A percentile compares a stretch with the other conserved stretches of the same genome.
Conservation (phyloP, 2,329 filamentous ascomycete species). For the Botryotinia convoluta region DNA sequence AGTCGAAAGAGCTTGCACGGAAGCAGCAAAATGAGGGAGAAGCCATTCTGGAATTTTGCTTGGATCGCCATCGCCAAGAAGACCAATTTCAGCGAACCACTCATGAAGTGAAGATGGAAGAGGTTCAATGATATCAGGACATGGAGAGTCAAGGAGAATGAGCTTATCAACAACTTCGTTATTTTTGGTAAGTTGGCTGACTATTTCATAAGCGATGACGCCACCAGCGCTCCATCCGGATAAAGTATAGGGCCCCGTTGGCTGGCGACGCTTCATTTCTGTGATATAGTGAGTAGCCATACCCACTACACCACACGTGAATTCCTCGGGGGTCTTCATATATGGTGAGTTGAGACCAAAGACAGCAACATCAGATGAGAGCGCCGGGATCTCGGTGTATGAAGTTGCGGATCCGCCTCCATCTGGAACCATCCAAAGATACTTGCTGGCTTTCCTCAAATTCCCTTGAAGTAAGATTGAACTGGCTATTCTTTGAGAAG, state of each 20-base stretch:
- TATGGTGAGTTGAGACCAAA: slow-evolving; percentile 67
- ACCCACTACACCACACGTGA: slow-evolving; percentile 62
- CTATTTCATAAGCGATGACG: slow-evolving; percentile 67
- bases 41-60: slow-evolving; percentile 42
- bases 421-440: slow-evolving; percentile 48
- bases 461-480: slow-evolving; percentile 48
- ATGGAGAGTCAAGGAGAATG: slow-evolving; percentile 65
- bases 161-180: slow-evolving; percentile 58
- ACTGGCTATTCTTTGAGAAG: slow-evolving; percentile 19
- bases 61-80: slow-evolving; percentile 59
- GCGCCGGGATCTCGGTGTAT: slow-evolving; percentile 36
- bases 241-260: slow-evolving; percentile 63
- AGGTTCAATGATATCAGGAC: slow-evolving; percentile 65
- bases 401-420: slow-evolving; percentile 45
- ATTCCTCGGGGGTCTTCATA: slow-evolving; percentile 66
- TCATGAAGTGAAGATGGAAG: slow-evolving; percentile 50
- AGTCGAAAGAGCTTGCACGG: slow-evolving; percentile 15
- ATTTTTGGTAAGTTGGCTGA: slow-evolving; percentile 56
- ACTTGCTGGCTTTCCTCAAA: slow-evolving; percentile 47
- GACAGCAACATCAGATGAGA: slow-evolving; percentile 48
- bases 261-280: slow-evolving; percentile 70
- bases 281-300: slow-evolving; percentile 63
- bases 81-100: slow-evolving; percentile 70
- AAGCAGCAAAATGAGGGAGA: slow-evolving; percentile 16
- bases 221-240: slow-evolving; percentile 77